Evolutionary conservation across 1,284 basidiomycete species (phyloP).

Genomic region (Cronartium quercuum): DNA sequence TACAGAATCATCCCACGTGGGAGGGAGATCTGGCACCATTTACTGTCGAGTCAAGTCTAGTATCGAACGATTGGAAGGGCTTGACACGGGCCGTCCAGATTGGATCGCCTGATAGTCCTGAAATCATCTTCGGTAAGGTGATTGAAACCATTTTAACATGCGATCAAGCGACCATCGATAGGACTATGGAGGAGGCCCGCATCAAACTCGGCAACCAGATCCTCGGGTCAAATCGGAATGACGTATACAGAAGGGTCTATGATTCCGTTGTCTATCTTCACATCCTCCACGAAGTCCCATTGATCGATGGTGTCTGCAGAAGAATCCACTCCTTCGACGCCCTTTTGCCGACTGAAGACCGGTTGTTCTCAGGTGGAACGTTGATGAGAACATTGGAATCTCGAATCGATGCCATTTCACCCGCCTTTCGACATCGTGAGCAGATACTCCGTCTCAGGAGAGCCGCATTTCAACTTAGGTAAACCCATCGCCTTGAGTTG

Average conservation of each 20-base stretch:
- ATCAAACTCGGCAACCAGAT: conserved; percentile 67
- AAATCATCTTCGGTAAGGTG: conserved; percentile 72
- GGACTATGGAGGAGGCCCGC: conserved; percentile 34
- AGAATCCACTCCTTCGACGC: background rate
- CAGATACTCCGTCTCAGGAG: conserved; percentile 83
- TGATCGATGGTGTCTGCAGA: conserved; percentile 58
- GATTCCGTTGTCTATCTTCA: conserved; percentile 82
- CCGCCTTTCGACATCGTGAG: conserved; percentile 86
- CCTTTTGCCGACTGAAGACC: conserved; percentile 40
- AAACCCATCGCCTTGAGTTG: conserved; percentile 42
- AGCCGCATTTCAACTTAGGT: conserved; percentile 74
- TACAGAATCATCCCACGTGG: conserved; percentile 78
- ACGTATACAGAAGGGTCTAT: conserved; percentile 78
- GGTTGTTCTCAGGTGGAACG: conserved; percentile 35
- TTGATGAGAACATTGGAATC: conserved; percentile 56
- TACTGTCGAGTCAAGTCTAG: conserved; percentile 90
- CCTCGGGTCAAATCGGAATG: conserved; percentile 63
- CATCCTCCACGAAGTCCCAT: conserved; percentile 76
- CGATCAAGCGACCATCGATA: conserved; percentile 39
- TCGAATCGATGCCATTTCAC: conserved; percentile 72
- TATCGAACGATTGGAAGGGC: conserved; percentile 85
- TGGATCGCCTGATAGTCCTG: conserved; percentile 55
- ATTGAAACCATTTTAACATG: conserved; percentile 70
- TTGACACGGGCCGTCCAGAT: conserved; percentile 59
- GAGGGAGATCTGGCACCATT: conserved; percentile 69